Conservation (phyloP, 495 filamentous ascomycete genomes). For the Penicillium malachiteum region DNA sequence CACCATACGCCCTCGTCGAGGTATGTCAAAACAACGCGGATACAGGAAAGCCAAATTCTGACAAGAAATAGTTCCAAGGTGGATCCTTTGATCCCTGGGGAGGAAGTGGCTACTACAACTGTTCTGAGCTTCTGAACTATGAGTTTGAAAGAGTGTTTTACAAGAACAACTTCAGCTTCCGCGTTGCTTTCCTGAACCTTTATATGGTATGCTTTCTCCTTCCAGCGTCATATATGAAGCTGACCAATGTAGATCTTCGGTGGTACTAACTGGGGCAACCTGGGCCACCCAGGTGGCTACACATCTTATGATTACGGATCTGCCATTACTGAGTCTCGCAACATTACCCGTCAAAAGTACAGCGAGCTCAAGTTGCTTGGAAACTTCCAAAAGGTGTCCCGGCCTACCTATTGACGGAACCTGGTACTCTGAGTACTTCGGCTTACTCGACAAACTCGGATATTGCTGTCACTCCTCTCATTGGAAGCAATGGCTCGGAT, state of each 20-base stretch:
- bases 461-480: constrained; percentile 59
- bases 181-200: constrained; percentile 59
- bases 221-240: constrained; percentile 6
- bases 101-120: constrained; percentile 64
- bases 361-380: constrained; percentile 72
- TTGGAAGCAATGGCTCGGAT: constrained; percentile 44
- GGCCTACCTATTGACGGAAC: constrained; percentile 57
- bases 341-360: constrained; percentile 71
- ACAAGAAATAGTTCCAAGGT: constrained; percentile 59
- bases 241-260: constrained; percentile 52
- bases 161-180: constrained; percentile 72
- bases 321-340: constrained; percentile 65
- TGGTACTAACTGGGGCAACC: constrained; percentile 84
- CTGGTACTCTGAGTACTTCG: constrained; percentile 49
- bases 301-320: constrained; percentile 75
- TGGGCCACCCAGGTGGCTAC: constrained; percentile 70
- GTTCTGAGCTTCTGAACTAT: constrained; percentile 59
- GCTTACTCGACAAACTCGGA: constrained; percentile 47
- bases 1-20: constrained; percentile 68
- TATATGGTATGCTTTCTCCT: constrained; percentile 59
- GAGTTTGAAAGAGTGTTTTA: constrained; percentile 79
- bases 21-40: constrained; percentile 22
- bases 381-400: constrained; percentile 72
- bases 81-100: constrained; percentile 79
- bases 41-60: neutral